Percentiles rank a stretch among this genome's conserved stretches.
These are phyloP conservation scores for Sanghuangporus baumii DNA, from an alignment of 1,284 basidiomycete species.

Conservation along the genomic window DNA sequence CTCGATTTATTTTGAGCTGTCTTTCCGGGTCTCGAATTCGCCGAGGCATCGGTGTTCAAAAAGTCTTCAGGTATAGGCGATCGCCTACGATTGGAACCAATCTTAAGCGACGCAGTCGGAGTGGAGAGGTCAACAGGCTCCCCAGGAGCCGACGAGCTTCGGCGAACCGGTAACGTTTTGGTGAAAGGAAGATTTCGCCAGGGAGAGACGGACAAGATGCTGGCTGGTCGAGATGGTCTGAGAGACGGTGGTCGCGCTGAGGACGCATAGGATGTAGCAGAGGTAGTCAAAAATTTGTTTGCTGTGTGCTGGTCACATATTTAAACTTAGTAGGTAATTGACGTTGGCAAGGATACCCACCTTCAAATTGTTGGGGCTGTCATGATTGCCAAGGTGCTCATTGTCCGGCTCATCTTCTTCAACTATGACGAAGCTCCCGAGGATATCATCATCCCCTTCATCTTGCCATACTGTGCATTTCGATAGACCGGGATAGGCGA, in stretches of 20 bases:
- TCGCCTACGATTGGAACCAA: constrained; percentile 8
- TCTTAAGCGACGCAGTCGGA: constrained; percentile 1
- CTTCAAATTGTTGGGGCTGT: neutral
- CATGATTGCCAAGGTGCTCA: neutral
- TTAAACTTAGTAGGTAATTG: neutral
- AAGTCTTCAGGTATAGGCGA: constrained; percentile 16
- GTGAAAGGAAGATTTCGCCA: constrained; percentile 15
- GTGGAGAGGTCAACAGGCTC: constrained; percentile 10
- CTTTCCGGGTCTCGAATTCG: neutral
- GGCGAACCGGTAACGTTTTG: constrained; percentile 6
- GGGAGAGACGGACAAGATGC: constrained; percentile 11
- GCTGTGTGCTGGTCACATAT: neutral
- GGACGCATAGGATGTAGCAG: neutral
- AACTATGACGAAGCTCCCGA: constrained; percentile 12
- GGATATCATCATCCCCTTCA: constrained; percentile 1
- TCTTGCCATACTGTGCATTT: constrained; percentile 2
- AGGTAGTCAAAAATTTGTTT: neutral
- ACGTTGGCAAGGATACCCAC: constrained; percentile 16
- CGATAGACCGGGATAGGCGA: constrained; percentile 12
- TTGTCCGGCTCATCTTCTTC: constrained; percentile 6
- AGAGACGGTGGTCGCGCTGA: constrained; percentile 4
- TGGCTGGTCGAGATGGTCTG: constrained; percentile 9
- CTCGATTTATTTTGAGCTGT: constrained; percentile 9
- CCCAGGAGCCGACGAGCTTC: neutral
- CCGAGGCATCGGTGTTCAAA: neutral